Conservation (phyloP, 768 basidiomycete genomes). For the Tulasnella sp. region DNA sequence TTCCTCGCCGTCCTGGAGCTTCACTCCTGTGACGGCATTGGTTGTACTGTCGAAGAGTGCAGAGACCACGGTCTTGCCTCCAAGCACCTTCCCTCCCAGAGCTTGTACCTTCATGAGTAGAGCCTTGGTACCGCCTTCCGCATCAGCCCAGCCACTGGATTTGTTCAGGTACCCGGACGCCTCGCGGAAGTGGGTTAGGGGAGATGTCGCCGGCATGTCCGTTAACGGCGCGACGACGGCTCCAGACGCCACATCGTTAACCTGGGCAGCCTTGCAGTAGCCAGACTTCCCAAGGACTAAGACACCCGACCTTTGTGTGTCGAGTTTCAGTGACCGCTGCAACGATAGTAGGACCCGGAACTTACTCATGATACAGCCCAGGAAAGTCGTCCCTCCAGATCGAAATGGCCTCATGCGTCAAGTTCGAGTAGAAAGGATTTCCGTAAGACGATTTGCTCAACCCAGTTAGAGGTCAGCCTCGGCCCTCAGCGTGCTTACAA, state of each 20-base stretch:
- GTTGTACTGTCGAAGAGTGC: slow-evolving; percentile 38
- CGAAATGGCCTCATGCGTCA: slow-evolving; percentile 69
- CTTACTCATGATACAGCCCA: slow-evolving; percentile 7
- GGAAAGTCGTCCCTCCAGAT: slow-evolving; percentile 48
- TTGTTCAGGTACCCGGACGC: slow-evolving; percentile 57
- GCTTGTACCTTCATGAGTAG: slow-evolving; percentile 49
- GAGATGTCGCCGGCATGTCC: slow-evolving; percentile 42
- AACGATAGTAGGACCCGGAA: not conserved
- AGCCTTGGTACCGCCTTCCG: slow-evolving; percentile 52
- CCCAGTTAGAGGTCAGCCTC: not conserved
- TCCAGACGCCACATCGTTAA: slow-evolving; percentile 56
- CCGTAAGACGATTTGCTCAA: slow-evolving; percentile 51
- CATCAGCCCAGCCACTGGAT: slow-evolving; percentile 80
- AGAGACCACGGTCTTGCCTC: slow-evolving; percentile 49
- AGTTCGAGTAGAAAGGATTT: slow-evolving; percentile 56
- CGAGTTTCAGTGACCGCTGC: not conserved
- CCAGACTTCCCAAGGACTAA: slow-evolving; percentile 42
- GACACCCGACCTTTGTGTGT: slow-evolving; percentile 57
- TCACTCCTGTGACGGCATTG: slow-evolving; percentile 45
- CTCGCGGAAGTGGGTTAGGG: slow-evolving; percentile 33
- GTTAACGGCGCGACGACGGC: slow-evolving; percentile 40
- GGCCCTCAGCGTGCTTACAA: not conserved
- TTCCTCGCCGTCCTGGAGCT: slow-evolving; percentile 47
- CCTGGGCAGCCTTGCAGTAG: slow-evolving; percentile 49
- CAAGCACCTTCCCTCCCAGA: slow-evolving; percentile 52